phyloP scores from a whole-genome alignment of 2,329 filamentous ascomycete species.

The Fusarium lateritium region DNA sequence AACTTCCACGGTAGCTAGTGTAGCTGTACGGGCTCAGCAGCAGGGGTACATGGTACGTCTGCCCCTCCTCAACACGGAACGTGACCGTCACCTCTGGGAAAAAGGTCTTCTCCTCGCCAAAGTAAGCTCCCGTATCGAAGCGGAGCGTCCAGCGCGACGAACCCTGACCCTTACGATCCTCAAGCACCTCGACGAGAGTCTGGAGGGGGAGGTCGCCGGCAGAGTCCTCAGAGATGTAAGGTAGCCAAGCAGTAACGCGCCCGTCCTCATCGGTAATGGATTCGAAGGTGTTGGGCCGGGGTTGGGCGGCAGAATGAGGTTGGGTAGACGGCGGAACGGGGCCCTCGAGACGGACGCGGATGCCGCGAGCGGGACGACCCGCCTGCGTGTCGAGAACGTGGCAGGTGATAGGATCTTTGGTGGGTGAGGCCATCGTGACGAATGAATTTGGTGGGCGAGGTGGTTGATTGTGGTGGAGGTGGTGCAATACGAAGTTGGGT shows the following conservation, averaged over 20 bases:
- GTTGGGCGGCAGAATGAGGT: slow-evolving; percentile 39
- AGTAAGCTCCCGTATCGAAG: slow-evolving; percentile 82
- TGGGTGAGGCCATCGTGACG: slow-evolving; percentile 39
- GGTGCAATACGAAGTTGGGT: slow-evolving; percentile 16
- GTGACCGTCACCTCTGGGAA: slow-evolving; percentile 72
- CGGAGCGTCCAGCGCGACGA: slow-evolving; percentile 75
- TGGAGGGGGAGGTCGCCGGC: slow-evolving; percentile 71
- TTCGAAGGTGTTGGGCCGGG: slow-evolving; percentile 67
- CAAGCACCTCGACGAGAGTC: slow-evolving; percentile 70
- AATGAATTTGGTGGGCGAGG: slow-evolving; percentile 12
- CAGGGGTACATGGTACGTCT: slow-evolving; percentile 86
- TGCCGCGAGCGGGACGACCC: slow-evolving; percentile 76
- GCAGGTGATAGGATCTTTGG: slow-evolving; percentile 82
- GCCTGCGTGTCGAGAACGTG: slow-evolving; percentile 88
- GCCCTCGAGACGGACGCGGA: slow-evolving; percentile 76
- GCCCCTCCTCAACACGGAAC: slow-evolving; percentile 67
- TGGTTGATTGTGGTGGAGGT: slow-evolving; percentile 21
- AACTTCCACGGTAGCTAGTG: slow-evolving; percentile 85
- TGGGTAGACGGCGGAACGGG: slow-evolving; percentile 51
- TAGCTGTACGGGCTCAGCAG: slow-evolving; percentile 85
- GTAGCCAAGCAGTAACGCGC: slow-evolving; percentile 78
- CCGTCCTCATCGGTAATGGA: slow-evolving; percentile 83
- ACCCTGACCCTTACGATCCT: slow-evolving; percentile 57
- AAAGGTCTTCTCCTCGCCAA: slow-evolving; percentile 73
- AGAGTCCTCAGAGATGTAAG: slow-evolving; percentile 65